Evolutionary conservation across 2,329 filamentous ascomycete genomes (phyloP).

Genomic region (Lanzia echinophila): DNA sequence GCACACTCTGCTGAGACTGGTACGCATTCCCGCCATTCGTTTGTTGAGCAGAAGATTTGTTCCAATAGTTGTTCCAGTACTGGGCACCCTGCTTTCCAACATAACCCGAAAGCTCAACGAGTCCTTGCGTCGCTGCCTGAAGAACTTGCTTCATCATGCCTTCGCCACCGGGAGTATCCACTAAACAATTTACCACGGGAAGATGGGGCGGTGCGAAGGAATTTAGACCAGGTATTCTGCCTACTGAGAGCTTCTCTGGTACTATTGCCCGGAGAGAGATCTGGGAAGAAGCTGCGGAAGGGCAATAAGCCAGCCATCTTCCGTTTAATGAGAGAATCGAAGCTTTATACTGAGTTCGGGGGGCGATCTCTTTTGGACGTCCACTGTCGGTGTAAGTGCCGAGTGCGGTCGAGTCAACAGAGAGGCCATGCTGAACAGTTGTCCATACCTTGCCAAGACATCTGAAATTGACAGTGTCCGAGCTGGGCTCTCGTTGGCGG

Average conservation of each 20-base stretch:
- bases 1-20: constrained; percentile 23
- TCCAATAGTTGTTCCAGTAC: constrained; percentile 78
- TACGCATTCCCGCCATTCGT: constrained; percentile 35
- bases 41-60: constrained; percentile 43
- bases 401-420: constrained; percentile 29
- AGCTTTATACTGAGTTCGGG: constrained; percentile 40
- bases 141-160: constrained; percentile 70
- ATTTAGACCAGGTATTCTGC: constrained; percentile 47
- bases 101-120: constrained; percentile 69
- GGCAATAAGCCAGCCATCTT: constrained; percentile 73
- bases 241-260: constrained; percentile 46
- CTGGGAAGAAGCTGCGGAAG: constrained; percentile 62
- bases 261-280: constrained; percentile 63
- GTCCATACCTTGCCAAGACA: constrained; percentile 79
- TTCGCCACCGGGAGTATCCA: constrained; percentile 67
- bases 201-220: constrained; percentile 63
- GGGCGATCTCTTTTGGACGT: constrained; percentile 37
- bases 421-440: constrained; percentile 58
- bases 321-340: constrained; percentile 64
- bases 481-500: constrained; percentile 33
- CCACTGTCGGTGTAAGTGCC: constrained; percentile 23
- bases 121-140: constrained; percentile 71
- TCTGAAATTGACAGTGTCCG: neutral
- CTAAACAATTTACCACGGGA: constrained; percentile 57
- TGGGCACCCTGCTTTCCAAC: constrained; percentile 70